Conservation (phyloP, 1,139 yeast species). For the Hyphopichia wangnamkhiaoensis region DNA sequence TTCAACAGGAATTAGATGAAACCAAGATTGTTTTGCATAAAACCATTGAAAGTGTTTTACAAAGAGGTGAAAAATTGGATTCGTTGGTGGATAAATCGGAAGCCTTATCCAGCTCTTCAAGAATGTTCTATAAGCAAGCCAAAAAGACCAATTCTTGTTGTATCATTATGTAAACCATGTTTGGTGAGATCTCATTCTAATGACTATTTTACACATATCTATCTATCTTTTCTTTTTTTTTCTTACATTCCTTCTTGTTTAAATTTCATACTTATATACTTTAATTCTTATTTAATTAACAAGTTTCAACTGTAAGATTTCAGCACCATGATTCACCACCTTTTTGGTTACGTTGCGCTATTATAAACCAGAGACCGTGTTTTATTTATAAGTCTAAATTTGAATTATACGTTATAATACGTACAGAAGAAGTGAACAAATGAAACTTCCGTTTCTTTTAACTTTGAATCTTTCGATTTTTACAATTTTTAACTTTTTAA, state of each 20-base stretch:
- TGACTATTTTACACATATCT: too few species aligned
- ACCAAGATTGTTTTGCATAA: conserved; percentile 95
- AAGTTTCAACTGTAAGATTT: too few species aligned
- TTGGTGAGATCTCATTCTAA: too few species aligned
- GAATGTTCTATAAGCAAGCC: conserved; percentile 96
- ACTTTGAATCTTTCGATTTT: too few species aligned
- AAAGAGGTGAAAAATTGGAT: conserved; percentile 95
- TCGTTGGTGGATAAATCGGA: conserved; percentile 93
- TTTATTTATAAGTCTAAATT: too few species aligned
- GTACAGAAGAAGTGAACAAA: too few species aligned
- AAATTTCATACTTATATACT: not conserved
- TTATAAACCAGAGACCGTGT: too few species aligned
- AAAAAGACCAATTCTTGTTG: conserved; percentile 97
- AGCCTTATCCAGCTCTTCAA: conserved; percentile 82
- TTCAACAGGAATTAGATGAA: conserved; percentile 96
- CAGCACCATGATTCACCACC: too few species aligned
- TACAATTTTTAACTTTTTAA: not conserved
- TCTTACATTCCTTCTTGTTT: not conserved
- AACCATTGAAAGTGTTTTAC: conserved; percentile 91
- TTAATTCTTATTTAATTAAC: too few species aligned
- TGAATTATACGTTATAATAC: too few species aligned
- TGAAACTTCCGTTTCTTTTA: too few species aligned
- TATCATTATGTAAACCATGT: conserved; percentile 68
- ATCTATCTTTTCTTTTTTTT: not conserved
- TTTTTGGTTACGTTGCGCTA: not conserved